Conservation (phyloP, 164 flowering plant genomes). For the Berberis thunbergii region DNA sequence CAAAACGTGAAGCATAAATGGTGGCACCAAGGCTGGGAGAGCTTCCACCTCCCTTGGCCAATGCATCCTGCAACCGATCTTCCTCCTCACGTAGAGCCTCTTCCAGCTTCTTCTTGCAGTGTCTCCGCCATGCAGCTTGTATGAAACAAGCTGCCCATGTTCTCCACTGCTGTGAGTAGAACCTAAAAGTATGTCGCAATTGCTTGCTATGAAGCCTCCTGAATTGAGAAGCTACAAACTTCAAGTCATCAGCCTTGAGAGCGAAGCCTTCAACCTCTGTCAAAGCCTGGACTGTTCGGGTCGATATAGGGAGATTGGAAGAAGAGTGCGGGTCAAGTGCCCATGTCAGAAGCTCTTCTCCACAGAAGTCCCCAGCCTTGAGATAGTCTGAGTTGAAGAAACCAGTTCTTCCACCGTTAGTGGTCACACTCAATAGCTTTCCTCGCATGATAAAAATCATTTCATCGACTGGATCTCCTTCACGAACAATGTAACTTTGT, state of each 20-base stretch:
- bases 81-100: slow-evolving; percentile 67
- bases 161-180: slow-evolving; percentile 93
- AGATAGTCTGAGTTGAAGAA: slow-evolving; percentile 76
- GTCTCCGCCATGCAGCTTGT: slow-evolving; percentile 88
- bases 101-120: slow-evolving; percentile 60
- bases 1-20: slow-evolving; percentile 72
- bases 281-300: slow-evolving; percentile 73
- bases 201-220: slow-evolving; percentile 90
- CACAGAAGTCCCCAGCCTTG: slow-evolving; percentile 92
- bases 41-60: slow-evolving; percentile 45
- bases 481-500: slow-evolving; percentile 70
- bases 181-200: slow-evolving; percentile 80
- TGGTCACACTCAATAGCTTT: slow-evolving; percentile 60
- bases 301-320: slow-evolving; percentile 78
- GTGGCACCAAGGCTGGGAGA: slow-evolving; percentile 81
- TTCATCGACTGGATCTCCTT: slow-evolving; percentile 93
- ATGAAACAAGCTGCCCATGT: slow-evolving; percentile 95
- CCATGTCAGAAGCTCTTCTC: slow-evolving; percentile 96
- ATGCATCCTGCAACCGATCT: slow-evolving; percentile 56
- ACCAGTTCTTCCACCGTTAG: slow-evolving; percentile 92
- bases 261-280: slow-evolving; percentile 91
- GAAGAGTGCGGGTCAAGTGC: slow-evolving; percentile 81
- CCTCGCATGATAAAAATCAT: slow-evolving; percentile 95
- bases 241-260: slow-evolving; percentile 70
- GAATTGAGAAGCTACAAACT: slow-evolving; percentile 82